Evolutionary conservation across 1,284 basidiomycete species (phyloP).

Genomic region (Vanrija sp.): DNA sequence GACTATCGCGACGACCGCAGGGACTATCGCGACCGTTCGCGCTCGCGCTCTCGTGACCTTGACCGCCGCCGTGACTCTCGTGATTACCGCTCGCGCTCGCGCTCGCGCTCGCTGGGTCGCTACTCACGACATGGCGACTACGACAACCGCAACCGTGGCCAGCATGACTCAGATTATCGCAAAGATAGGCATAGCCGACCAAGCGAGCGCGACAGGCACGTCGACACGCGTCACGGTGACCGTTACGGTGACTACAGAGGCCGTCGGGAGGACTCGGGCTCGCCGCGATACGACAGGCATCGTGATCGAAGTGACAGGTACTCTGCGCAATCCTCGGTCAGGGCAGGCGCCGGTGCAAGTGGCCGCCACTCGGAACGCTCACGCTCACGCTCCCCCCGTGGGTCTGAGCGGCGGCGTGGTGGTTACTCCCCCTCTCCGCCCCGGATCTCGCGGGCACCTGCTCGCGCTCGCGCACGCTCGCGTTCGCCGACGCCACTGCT

Average conservation of each 20-base stretch:
- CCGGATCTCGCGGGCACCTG: not conserved
- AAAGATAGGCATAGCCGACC: not conserved
- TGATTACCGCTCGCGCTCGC: too few relatives aligned
- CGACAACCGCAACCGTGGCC: not conserved
- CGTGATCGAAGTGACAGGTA: not conserved
- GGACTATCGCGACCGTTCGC: not conserved
- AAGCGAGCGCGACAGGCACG: not conserved
- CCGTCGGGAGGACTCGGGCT: not conserved
- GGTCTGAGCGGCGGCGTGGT: too few relatives aligned
- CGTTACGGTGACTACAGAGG: conserved; percentile 4
- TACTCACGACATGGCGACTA: not conserved
- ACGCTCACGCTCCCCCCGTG: conserved; percentile 1
- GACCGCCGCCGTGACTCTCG: not conserved
- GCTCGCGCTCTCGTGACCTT: not conserved
- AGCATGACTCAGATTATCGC: not conserved
- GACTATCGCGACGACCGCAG: not conserved
- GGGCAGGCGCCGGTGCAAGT: not conserved
- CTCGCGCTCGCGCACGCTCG: conserved; percentile 1
- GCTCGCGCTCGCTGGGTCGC: not conserved
- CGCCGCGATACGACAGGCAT: not conserved
- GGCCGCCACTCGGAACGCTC: conserved; percentile 1
- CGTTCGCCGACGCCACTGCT: conserved; percentile 10
- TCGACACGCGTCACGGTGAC: conserved; percentile 1
- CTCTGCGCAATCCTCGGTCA: conserved; percentile 1
- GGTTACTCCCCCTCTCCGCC: conserved; percentile 2